A percentile compares a stretch with the other conserved stretches of the same genome.
phyloP scores from a whole-genome alignment of 1,139 yeast species.

The Suhomyces coccinellae region DNA sequence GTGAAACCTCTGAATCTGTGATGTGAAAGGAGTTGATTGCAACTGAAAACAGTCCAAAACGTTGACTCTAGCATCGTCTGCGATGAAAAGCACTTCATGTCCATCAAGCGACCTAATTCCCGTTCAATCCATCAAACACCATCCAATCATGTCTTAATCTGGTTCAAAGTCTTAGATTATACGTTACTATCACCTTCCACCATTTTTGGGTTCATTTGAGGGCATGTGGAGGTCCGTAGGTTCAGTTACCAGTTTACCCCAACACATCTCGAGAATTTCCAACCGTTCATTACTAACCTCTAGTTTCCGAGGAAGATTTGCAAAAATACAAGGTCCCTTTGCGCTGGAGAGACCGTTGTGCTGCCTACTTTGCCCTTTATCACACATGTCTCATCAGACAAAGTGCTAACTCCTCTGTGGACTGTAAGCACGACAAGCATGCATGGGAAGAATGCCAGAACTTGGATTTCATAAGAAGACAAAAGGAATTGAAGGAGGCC shows the following conservation, averaged over 20 bases:
- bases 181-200: no score
- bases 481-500: slow-evolving; percentile 63
- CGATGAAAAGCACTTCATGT: no score
- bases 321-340: slow-evolving; percentile 78
- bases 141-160: no score
- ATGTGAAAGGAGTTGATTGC: no score
- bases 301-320: slow-evolving; percentile 83
- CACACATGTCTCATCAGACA: slow-evolving; percentile 51
- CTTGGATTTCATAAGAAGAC: slow-evolving; percentile 80
- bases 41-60: not conserved
- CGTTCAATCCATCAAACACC: no score
- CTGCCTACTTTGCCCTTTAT: slow-evolving; percentile 64
- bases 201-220: not conserved
- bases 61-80: not conserved
- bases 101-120: no score
- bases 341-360: slow-evolving; percentile 85
- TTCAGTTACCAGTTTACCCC: no score
- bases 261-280: no score
- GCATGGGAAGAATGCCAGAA: slow-evolving; percentile 86
- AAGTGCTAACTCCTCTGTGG: slow-evolving; percentile 47
- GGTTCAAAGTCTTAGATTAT: no score
- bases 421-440: slow-evolving; percentile 78
- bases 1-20: no score
- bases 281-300: slow-evolving; percentile 14
- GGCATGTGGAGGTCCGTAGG: not conserved